A percentile compares a stretch with the other conserved stretches of the same genome.
These are phyloP conservation scores for Craterostigma plantagineum DNA, from an alignment of 257 asterid genomes.

Conservation along the genomic window DNA sequence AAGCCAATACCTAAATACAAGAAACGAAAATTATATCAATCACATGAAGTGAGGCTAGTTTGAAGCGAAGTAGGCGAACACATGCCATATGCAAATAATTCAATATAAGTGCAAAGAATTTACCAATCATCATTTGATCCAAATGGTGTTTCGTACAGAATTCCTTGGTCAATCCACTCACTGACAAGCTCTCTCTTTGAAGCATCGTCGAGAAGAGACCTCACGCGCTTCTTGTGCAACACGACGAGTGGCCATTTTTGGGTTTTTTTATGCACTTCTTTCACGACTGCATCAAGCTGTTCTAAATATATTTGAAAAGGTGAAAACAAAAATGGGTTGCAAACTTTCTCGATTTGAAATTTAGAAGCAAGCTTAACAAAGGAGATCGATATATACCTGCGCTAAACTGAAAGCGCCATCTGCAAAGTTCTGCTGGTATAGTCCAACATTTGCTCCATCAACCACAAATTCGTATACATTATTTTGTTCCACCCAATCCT, in stretches of 20 bases:
- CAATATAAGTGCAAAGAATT: neutral
- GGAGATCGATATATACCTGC: conserved; percentile 41
- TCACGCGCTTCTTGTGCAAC: conserved; percentile 64
- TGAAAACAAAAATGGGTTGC: conserved; percentile 6
- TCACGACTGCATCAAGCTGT: conserved; percentile 91
- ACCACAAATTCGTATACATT: conserved; percentile 54
- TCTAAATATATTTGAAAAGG: conserved; percentile 24
- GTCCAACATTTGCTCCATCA: conserved; percentile 93
- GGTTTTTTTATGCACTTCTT: conserved; percentile 38
- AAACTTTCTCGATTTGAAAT: neutral
- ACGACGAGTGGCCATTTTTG: conserved; percentile 66
- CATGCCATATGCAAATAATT: too few species aligned
- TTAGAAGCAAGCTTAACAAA: conserved; percentile 4
- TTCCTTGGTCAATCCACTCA: conserved; percentile 52
- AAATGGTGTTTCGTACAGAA: conserved; percentile 67
- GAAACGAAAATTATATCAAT: neutral
- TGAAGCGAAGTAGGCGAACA: neutral
- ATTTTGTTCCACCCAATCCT: conserved; percentile 80
- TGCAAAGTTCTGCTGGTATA: conserved; percentile 76
- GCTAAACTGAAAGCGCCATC: conserved; percentile 75
- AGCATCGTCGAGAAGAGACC: conserved; percentile 53
- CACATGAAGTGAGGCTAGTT: neutral
- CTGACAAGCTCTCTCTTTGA: conserved; percentile 49
- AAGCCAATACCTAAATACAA: conserved; percentile 69
- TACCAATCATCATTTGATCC: conserved; percentile 98